Evolutionary conservation across 305 asterid species (phyloP).

Genomic region (Fraxinus velutina): DNA sequence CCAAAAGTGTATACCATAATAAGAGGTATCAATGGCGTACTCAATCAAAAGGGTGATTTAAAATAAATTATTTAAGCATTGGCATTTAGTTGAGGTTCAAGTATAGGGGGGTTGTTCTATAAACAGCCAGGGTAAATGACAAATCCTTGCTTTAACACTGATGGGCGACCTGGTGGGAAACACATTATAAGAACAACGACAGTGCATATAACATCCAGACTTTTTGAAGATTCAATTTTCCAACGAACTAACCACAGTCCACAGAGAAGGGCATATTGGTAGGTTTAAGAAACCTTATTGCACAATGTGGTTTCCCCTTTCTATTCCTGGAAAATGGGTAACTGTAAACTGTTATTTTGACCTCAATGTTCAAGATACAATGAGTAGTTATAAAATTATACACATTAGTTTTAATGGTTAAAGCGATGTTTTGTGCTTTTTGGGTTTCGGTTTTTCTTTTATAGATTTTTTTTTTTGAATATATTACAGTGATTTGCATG

Average conservation of each 20-base stretch:
- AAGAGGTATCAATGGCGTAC: background rate
- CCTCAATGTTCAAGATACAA: background rate
- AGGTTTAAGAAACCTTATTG: background rate
- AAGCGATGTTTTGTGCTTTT: background rate
- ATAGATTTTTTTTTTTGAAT: background rate
- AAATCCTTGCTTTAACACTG: background rate
- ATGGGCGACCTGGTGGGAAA: background rate
- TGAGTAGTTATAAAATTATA: background rate
- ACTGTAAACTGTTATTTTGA: background rate
- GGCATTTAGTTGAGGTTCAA: background rate
- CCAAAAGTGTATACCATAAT: background rate
- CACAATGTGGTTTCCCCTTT: background rate
- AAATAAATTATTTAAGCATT: background rate
- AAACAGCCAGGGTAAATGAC: background rate
- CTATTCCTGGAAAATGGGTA: background rate
- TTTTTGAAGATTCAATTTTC: background rate
- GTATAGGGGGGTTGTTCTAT: background rate
- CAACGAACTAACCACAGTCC: background rate
- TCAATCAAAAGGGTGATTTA: background rate
- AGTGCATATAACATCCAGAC: background rate
- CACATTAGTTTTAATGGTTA: background rate
- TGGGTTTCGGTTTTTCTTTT: background rate
- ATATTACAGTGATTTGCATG: background rate
- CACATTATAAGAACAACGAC: background rate
- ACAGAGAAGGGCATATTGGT: background rate